These are phyloP conservation scores for Jatropha multifida DNA, from an alignment of 441 rosid species.

Conservation along the genomic window DNA sequence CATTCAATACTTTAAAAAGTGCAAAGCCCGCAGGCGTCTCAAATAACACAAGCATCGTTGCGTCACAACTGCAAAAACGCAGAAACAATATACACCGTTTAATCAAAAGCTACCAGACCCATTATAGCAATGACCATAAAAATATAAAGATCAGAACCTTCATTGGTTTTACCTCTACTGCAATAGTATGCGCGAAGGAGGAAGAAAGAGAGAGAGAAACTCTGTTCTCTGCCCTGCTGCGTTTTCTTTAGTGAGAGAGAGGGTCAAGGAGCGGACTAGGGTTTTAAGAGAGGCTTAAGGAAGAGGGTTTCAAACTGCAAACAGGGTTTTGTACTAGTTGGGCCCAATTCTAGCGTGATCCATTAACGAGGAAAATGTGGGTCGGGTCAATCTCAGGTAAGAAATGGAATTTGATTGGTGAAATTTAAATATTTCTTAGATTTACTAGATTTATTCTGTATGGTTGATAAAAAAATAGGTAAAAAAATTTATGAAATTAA, in stretches of 20 bases:
- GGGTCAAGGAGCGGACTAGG: neutral
- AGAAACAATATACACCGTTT: neutral
- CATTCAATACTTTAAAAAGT: conserved; percentile 79
- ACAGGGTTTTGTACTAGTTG: neutral
- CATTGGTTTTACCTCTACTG: neutral
- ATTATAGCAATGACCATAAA: neutral
- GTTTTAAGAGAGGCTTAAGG: conserved; percentile 13
- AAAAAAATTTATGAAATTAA: no score
- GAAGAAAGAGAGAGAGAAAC: neutral
- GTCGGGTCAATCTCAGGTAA: neutral
- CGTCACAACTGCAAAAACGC: neutral
- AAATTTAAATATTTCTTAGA: no score
- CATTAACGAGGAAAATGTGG: no score
- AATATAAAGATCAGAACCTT: neutral
- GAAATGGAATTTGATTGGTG: no score
- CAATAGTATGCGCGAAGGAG: neutral
- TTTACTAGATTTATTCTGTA: no score
- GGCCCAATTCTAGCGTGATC: neutral
- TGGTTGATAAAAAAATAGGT: no score
- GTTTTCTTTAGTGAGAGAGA: neutral
- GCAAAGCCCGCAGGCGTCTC: conserved; percentile 83
- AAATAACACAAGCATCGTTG: neutral
- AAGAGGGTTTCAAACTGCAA: no score
- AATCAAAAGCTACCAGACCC: neutral
- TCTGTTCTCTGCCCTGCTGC: neutral